phyloP scores from a whole-genome alignment of 1,284 basidiomycete genomes.

The Xerocomus amazonicus region DNA sequence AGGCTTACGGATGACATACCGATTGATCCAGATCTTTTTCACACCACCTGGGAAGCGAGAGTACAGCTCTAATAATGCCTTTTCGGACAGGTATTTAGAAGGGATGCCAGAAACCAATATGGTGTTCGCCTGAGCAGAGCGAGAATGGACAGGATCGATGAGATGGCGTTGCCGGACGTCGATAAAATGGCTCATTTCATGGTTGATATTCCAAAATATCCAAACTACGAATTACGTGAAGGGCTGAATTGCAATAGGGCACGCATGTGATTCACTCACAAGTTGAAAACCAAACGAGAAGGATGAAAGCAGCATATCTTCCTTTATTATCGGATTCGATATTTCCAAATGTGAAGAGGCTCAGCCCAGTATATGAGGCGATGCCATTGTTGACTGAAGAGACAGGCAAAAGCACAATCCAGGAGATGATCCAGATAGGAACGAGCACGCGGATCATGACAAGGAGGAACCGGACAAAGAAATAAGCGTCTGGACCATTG shows the following conservation, averaged over 20 bases:
- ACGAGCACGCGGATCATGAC: slow-evolving; percentile 78
- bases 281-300: slow-evolving; percentile 73
- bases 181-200: slow-evolving; percentile 81
- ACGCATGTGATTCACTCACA: slow-evolving; percentile 41
- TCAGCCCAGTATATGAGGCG: slow-evolving; percentile 56
- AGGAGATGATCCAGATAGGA: slow-evolving; percentile 79
- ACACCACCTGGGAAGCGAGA: slow-evolving; percentile 80
- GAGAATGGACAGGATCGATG: slow-evolving; percentile 67
- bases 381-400: slow-evolving; percentile 54
- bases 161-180: slow-evolving; percentile 83
- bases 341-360: slow-evolving; percentile 82
- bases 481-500: slow-evolving; percentile 93
- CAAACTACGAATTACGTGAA: slow-evolving; percentile 50
- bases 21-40: slow-evolving; percentile 87
- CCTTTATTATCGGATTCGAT: slow-evolving; percentile 47
- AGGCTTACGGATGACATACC: slow-evolving; percentile 33
- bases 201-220: slow-evolving; percentile 79
- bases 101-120: slow-evolving; percentile 89
- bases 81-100: slow-evolving; percentile 64
- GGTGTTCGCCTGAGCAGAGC: slow-evolving; percentile 80
- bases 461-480: slow-evolving; percentile 86
- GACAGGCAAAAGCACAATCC: slow-evolving; percentile 68
- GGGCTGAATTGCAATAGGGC: neutral
- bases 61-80: slow-evolving; percentile 67
- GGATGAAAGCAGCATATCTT: slow-evolving; percentile 75